A percentile compares a stretch with the other conserved stretches of the same genome.
Evolutionary conservation across 768 basidiomycete species (phyloP).

Genomic region (Suillus hirtellus): DNA sequence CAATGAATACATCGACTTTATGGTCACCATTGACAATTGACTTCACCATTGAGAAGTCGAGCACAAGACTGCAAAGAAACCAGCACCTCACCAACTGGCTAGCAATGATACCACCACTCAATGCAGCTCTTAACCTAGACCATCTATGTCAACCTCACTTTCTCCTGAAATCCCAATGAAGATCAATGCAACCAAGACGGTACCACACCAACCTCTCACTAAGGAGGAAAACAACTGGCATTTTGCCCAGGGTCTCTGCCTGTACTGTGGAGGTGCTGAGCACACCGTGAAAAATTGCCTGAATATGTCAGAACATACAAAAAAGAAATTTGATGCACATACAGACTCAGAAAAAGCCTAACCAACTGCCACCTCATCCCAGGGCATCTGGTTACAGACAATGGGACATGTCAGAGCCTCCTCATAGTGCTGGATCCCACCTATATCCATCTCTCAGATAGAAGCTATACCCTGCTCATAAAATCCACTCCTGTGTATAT

Average conservation of each 20-base stretch:
- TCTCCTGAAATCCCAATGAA: conserved; percentile 30
- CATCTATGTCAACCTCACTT: neutral
- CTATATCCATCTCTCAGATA: neutral
- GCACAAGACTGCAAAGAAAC: conserved; percentile 8
- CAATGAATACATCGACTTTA: conserved; percentile 20
- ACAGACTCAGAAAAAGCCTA: neutral
- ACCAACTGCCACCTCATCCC: neutral
- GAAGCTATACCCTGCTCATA: neutral
- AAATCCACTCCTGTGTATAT: neutral
- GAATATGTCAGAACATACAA: conserved; percentile 22
- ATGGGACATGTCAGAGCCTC: neutral
- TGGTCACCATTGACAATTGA: conserved; percentile 29
- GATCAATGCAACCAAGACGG: conserved; percentile 24
- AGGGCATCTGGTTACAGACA: neutral
- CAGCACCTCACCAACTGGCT: too few relatives aligned
- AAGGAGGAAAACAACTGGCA: conserved; percentile 28
- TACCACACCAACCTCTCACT: conserved; percentile 27
- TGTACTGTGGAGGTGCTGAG: conserved; percentile 36
- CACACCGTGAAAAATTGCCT: conserved; percentile 33
- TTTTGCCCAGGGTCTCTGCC: conserved; percentile 30
- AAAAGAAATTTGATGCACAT: conserved; percentile 5
- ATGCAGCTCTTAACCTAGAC: too few relatives aligned
- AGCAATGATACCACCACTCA: too few relatives aligned
- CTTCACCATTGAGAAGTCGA: conserved; percentile 25
- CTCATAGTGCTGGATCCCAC: neutral